Conservation (phyloP, 305 asterid genomes). For the Solanum hybrid region DNA sequence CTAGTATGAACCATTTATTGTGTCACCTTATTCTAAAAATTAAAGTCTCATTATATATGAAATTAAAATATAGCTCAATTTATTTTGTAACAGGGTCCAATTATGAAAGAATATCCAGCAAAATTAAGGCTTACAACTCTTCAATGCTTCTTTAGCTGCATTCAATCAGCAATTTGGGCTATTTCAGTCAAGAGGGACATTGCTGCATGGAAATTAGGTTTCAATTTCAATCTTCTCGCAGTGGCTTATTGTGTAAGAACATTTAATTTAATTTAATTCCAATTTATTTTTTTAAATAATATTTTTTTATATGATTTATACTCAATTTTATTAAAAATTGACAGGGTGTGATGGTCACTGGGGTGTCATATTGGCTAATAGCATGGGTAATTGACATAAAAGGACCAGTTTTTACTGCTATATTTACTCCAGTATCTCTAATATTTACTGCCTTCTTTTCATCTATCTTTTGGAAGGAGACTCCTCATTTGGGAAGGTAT, state of each 20-base stretch:
- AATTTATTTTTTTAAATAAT: background rate
- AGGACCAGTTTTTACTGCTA: conserved; percentile 52
- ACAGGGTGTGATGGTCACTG: conserved; percentile 67
- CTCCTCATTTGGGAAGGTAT: conserved; percentile 29
- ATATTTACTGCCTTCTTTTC: conserved; percentile 47
- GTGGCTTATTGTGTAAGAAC: conserved; percentile 54
- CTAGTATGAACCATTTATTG: background rate
- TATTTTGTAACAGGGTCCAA: conserved; percentile 25
- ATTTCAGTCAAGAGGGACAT: conserved; percentile 36
- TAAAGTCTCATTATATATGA: background rate
- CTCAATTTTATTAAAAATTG: background rate
- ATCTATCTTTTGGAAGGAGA: conserved; percentile 46
- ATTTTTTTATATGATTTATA: background rate
- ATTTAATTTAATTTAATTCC: background rate
- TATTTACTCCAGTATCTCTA: conserved; percentile 49
- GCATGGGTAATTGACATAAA: conserved; percentile 52
- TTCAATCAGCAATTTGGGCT: conserved; percentile 44
- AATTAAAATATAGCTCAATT: background rate
- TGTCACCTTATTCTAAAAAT: background rate
- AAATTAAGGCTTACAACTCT: conserved; percentile 35
- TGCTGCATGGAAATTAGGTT: conserved; percentile 46
- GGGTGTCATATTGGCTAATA: conserved; percentile 47
- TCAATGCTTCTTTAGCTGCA: conserved; percentile 41
- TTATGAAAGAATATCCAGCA: conserved; percentile 45
- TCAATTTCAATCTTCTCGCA: conserved; percentile 49